Conservation (phyloP, 257 asterid species). For the Plantago major region DNA sequence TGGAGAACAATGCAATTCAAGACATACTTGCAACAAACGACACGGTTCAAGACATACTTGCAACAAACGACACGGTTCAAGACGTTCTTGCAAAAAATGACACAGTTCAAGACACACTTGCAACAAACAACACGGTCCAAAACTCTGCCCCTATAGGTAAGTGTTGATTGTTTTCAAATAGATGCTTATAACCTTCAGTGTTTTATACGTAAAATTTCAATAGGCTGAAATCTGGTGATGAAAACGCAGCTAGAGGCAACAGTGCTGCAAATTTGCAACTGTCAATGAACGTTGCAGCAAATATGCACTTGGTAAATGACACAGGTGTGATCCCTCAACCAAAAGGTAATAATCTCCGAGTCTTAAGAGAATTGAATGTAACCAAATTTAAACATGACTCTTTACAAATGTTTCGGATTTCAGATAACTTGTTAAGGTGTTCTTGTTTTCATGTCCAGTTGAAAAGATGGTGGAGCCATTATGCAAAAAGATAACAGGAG, state of each 20-base stretch:
- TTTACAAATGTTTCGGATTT: background rate
- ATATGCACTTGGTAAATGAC: constrained; percentile 3
- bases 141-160: constrained; percentile 16
- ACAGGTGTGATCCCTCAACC: constrained; percentile 1
- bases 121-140: constrained; percentile 15
- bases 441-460: background rate
- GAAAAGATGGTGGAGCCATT: constrained; percentile 10
- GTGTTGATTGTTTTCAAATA: background rate
- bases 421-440: background rate
- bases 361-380: background rate
- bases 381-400: background rate
- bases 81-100: constrained; percentile 20
- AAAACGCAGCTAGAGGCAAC: constrained; percentile 1
- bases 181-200: background rate
- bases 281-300: constrained; percentile 1
- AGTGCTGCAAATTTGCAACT: constrained; percentile 9
- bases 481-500: constrained; percentile 23
- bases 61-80: constrained; percentile 15
- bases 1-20: constrained; percentile 23
- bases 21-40: constrained; percentile 17
- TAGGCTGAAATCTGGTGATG: background rate
- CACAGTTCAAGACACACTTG: constrained; percentile 22
- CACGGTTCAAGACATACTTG: constrained; percentile 22
- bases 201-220: background rate
- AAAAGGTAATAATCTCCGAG: background rate